A percentile compares a stretch with the other conserved stretches of the same genome.
These are phyloP conservation scores for Thecaphora frezii DNA, from an alignment of 1,284 basidiomycete species.

Conservation along the genomic window DNA sequence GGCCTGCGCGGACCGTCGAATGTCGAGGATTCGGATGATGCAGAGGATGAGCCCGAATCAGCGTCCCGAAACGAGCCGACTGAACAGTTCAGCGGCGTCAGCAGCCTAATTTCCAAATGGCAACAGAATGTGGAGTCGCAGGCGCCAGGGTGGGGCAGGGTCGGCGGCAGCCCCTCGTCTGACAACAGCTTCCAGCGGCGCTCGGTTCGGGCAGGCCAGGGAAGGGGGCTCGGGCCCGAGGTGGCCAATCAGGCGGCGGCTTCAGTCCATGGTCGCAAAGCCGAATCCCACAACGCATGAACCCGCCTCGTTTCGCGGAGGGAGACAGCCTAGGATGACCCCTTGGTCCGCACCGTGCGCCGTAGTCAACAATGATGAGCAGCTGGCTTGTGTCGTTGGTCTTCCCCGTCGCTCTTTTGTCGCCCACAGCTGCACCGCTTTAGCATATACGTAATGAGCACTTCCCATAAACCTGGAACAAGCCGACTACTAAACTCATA, in stretches of 20 bases:
- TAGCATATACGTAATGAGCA: too few species aligned
- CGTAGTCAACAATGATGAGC: too few species aligned
- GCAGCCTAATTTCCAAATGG: slow-evolving; percentile 27
- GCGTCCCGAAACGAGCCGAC: slow-evolving; percentile 4
- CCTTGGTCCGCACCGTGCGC: too few species aligned
- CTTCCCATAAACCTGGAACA: too few species aligned
- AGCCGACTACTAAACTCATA: too few species aligned
- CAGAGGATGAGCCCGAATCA: neutral
- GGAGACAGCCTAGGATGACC: too few species aligned
- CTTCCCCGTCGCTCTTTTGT: too few species aligned
- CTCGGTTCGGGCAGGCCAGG: neutral
- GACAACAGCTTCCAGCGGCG: neutral
- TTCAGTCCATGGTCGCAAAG: slow-evolving; percentile 3
- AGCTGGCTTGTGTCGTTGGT: too few species aligned
- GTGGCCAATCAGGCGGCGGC: slow-evolving; percentile 10
- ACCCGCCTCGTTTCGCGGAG: too few species aligned
- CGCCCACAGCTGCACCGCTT: too few species aligned
- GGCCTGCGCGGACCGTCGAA: slow-evolving; percentile 11
- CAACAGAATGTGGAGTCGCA: slow-evolving; percentile 34
- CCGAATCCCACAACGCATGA: neutral
- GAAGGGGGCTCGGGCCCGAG: slow-evolving; percentile 5
- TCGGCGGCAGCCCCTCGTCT: slow-evolving; percentile 10
- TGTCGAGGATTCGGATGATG: neutral
- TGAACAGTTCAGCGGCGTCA: slow-evolving; percentile 34
- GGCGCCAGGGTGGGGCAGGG: slow-evolving; percentile 40